Conservation (phyloP, 1,284 basidiomycete genomes). For the Sanghuangporus sanghuang region DNA sequence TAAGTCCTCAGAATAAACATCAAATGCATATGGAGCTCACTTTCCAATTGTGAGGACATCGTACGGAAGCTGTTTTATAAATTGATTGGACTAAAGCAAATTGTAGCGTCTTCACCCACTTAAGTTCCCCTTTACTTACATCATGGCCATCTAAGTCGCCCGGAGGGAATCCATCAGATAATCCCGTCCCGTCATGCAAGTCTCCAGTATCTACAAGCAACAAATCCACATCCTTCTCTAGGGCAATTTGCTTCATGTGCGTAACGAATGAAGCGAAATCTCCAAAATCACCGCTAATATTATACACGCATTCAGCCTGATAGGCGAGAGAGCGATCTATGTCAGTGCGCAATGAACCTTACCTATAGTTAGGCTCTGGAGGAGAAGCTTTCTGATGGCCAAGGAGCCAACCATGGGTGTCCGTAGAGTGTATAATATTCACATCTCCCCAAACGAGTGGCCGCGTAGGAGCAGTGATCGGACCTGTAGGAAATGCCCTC, state of each 20-base stretch:
- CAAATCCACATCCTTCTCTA: slow-evolving; percentile 59
- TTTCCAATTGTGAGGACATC: slow-evolving; percentile 86
- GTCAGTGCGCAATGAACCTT: slow-evolving; percentile 42
- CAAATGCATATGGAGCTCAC: slow-evolving; percentile 40
- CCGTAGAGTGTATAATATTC: slow-evolving; percentile 78
- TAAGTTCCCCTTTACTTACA: slow-evolving; percentile 28
- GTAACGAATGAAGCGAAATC: slow-evolving; percentile 55
- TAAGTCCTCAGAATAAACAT: too few species aligned
- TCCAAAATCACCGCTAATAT: slow-evolving; percentile 72
- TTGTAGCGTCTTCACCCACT: neutral
- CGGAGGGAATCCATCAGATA: slow-evolving; percentile 66
- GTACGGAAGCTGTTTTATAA: slow-evolving; percentile 73
- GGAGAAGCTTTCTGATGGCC: slow-evolving; percentile 66
- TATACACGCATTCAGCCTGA: slow-evolving; percentile 35
- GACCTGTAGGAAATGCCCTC: slow-evolving; percentile 38
- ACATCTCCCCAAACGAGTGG: slow-evolving; percentile 74
- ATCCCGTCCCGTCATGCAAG: slow-evolving; percentile 76
- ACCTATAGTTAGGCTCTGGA: slow-evolving; percentile 58
- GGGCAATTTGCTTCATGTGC: slow-evolving; percentile 74
- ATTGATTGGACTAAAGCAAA: slow-evolving; percentile 51
- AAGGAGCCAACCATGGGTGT: slow-evolving; percentile 77
- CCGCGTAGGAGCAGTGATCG: slow-evolving; percentile 49
- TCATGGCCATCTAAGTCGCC: slow-evolving; percentile 72
- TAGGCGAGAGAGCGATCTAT: slow-evolving; percentile 39
- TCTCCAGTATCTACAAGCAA: slow-evolving; percentile 72